Evolutionary conservation across 148 eudicot genomes (phyloP).

Genomic region (Talinum fruticosum): DNA sequence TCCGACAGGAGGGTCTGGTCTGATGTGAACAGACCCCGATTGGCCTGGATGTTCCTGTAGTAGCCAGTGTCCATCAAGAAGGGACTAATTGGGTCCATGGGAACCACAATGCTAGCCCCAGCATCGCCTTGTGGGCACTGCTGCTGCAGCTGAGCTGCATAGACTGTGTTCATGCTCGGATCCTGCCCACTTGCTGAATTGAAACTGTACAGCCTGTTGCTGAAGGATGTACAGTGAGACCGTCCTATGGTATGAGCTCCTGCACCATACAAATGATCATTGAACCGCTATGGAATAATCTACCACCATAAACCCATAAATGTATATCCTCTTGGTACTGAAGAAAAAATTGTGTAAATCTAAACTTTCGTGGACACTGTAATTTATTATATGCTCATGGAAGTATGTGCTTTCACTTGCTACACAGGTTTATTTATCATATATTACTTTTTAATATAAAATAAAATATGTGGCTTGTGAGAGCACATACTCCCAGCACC

Average conservation of each 20-base stretch:
- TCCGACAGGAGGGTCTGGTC: constrained; percentile 58
- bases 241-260: constrained; percentile 90
- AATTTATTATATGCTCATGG: no score
- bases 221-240: constrained; percentile 69
- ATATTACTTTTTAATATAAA: no score
- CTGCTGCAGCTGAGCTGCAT: constrained; percentile 52
- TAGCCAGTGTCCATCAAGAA: constrained; percentile 40
- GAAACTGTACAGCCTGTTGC: constrained; percentile 53
- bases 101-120: constrained; percentile 46
- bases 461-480: no score
- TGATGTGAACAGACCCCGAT: constrained; percentile 62
- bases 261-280: constrained; percentile 19
- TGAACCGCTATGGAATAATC: no score
- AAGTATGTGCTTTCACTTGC: no score
- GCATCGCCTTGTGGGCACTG: constrained; percentile 53
- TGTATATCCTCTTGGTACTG: neutral
- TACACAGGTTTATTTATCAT: no score
- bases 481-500: no score
- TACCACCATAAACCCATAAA: neutral
- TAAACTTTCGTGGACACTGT: neutral
- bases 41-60: constrained; percentile 44
- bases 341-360: neutral
- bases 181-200: constrained; percentile 40
- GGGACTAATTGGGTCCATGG: constrained; percentile 68
- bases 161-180: constrained; percentile 48